A percentile compares a stretch with the other conserved stretches of the same genome.
These are phyloP conservation scores for Penicillium salamii DNA, from an alignment of 495 filamentous ascomycete species.

Conservation along the genomic window DNA sequence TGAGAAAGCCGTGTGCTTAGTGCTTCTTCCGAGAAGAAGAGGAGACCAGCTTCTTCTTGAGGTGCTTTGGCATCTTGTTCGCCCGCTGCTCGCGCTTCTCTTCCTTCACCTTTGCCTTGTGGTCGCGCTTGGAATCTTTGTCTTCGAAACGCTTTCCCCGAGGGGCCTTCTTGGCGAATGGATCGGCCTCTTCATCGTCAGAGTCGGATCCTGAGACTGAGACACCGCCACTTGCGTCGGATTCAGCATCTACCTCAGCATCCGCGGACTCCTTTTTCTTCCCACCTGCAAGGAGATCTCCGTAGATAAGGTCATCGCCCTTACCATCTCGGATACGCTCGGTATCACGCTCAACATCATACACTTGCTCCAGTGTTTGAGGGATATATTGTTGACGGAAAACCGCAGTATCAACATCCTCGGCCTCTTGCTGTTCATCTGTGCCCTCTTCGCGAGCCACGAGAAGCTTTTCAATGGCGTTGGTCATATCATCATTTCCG, in stretches of 20 bases:
- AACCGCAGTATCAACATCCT: slow-evolving; percentile 80
- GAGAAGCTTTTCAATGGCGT: slow-evolving; percentile 50
- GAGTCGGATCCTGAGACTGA: slow-evolving; percentile 44
- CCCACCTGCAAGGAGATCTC: slow-evolving; percentile 67
- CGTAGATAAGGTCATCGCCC: slow-evolving; percentile 73
- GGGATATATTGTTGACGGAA: slow-evolving; percentile 96
- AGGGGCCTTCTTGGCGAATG: slow-evolving; percentile 64
- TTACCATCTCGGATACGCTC: slow-evolving; percentile 69
- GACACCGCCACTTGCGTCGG: slow-evolving; percentile 48
- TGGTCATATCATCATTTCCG: slow-evolving; percentile 39
- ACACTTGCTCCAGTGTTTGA: slow-evolving; percentile 89
- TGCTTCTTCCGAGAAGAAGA: slow-evolving; percentile 46
- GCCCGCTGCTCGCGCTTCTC: slow-evolving; percentile 88
- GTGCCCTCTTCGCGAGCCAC: slow-evolving; percentile 38
- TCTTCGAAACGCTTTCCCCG: slow-evolving; percentile 88
- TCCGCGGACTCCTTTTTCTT: slow-evolving; percentile 48
- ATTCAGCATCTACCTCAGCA: slow-evolving; percentile 37
- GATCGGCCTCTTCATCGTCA: slow-evolving; percentile 44
- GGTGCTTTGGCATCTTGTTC: slow-evolving; percentile 91
- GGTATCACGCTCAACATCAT: slow-evolving; percentile 89
- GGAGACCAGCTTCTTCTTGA: slow-evolving; percentile 67
- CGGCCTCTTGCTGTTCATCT: slow-evolving; percentile 35
- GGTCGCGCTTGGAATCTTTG: slow-evolving; percentile 83
- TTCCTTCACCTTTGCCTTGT: slow-evolving; percentile 90
- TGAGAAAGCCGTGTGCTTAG: slow-evolving; percentile 14